Evolutionary conservation across 2,329 filamentous ascomycete genomes (phyloP).

Genomic region (Alternaria angustiovoidea): DNA sequence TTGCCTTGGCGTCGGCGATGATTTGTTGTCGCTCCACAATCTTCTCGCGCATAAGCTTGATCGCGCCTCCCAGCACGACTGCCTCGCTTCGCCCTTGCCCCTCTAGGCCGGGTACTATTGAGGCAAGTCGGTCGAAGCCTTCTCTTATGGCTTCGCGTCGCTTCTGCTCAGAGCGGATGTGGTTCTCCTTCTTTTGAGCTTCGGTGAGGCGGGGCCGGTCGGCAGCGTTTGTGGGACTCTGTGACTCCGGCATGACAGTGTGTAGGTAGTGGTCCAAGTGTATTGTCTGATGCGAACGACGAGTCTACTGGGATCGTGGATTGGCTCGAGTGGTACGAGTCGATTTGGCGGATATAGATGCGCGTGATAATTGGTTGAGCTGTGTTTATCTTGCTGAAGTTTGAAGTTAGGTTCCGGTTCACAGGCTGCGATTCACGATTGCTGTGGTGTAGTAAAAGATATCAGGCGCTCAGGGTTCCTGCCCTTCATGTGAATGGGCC

Average conservation of each 20-base stretch:
- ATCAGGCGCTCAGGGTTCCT: slow-evolving; percentile 1
- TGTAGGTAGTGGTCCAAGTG: background rate
- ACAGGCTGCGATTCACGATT: background rate
- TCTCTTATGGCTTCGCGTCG: slow-evolving; percentile 78
- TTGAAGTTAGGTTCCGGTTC: background rate
- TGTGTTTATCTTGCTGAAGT: background rate
- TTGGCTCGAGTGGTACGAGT: slow-evolving; percentile 2
- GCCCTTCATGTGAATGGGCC: slow-evolving; percentile 14
- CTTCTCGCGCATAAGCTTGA: slow-evolving; percentile 55
- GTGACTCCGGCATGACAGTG: slow-evolving; percentile 33
- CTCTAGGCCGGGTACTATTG: slow-evolving; percentile 80
- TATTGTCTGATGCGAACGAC: slow-evolving; percentile 1
- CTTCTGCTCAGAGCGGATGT: slow-evolving; percentile 73
- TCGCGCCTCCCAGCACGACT: slow-evolving; percentile 72
- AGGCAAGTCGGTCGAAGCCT: slow-evolving; percentile 82
- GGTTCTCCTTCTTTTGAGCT: slow-evolving; percentile 76
- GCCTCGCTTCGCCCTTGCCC: slow-evolving; percentile 87
- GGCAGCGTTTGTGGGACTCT: slow-evolving; percentile 40
- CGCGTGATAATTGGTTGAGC: background rate
- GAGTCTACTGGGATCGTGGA: slow-evolving; percentile 4
- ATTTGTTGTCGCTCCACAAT: slow-evolving; percentile 47
- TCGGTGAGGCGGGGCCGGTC: slow-evolving; percentile 73
- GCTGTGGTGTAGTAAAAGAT: background rate
- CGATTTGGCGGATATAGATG: background rate
- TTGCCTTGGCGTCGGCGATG: slow-evolving; percentile 48